phyloP scores from a whole-genome alignment of 345 rosid species.

The Rhodamnia argentea region DNA sequence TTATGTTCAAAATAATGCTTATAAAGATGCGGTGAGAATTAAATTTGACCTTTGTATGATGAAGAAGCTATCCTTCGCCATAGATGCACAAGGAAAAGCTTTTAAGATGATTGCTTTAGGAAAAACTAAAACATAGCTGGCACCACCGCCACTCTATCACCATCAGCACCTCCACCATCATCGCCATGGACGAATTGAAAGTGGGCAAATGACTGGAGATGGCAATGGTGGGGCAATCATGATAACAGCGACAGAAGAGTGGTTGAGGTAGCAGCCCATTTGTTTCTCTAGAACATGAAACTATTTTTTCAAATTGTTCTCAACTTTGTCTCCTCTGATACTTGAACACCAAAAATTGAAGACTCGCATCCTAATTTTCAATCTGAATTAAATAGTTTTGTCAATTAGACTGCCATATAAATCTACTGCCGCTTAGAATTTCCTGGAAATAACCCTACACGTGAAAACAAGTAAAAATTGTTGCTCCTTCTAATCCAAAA shows the following conservation, averaged over 20 bases:
- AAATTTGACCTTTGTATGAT: background rate
- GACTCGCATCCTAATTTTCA: background rate
- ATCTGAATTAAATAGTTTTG: background rate
- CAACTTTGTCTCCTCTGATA: background rate
- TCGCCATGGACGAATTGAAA: background rate
- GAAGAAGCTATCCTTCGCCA: background rate
- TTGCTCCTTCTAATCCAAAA: background rate
- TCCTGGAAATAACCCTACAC: background rate
- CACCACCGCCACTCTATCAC: background rate
- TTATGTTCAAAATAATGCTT: background rate
- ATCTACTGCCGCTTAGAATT: background rate
- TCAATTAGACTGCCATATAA: background rate
- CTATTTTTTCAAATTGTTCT: background rate
- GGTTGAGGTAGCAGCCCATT: background rate
- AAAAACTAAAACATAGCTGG: background rate
- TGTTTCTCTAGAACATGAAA: background rate
- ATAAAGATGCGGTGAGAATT: background rate
- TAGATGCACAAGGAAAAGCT: background rate
- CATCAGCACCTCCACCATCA: background rate
- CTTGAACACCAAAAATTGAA: background rate
- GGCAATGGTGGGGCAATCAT: background rate
- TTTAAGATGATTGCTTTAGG: background rate
- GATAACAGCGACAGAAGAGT: background rate
- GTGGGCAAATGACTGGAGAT: background rate
- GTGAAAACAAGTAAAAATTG: background rate